Evolutionary conservation across 2,329 filamentous ascomycete genomes (phyloP), one percentile per base, ranked within the genome.

Genomic region (Rhytidhysteron rufulum): DNA sequence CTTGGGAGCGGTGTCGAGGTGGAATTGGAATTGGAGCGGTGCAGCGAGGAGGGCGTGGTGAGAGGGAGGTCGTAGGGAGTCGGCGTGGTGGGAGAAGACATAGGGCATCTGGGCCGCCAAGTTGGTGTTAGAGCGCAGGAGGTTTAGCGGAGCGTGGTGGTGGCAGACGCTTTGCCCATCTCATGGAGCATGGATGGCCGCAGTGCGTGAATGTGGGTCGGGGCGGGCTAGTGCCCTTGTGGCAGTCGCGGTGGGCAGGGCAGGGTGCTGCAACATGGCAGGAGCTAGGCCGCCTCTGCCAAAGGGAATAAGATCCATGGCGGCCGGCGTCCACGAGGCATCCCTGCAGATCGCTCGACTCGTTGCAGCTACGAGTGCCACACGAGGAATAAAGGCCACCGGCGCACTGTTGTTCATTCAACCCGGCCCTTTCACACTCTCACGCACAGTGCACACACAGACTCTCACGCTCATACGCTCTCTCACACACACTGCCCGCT

Each of bases 121-220:
- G 16, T 7, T 27, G 13, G 50, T n/a, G n/a, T n/a, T n/a, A n/a
- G n/a, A n/a, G n/a, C n/a, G 48, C 48, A 57, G 50, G 56, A 59
- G 54, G n/a, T 43, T 48, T 57, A 47, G 52, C 55, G 54, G 55
- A 42, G 57, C 50, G 44, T 55, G 51, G n/a, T n/a, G n/a, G n/a
- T n/a, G n/a, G n/a, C n/a, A n/a, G n/a, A n/a, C n/a, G n/a, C n/a
- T n/a, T n/a, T n/a, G n/a, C n/a, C n/a, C n/a, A n/a, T n/a, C n/a
- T n/a, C n/a, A n/a, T n/a, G 35, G 53, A 53, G 60, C 58, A 58
- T 58, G 55, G 55, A 61, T 56, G 41, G 49, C 53, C 58, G 55
- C n/a, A n/a, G n/a, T n/a, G n/a, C n/a, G 58, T 58, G 55, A 54
- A 57, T 57, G 58, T 59, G 47, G 24, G 24, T 35, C 33, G 25